phyloP scores from a whole-genome alignment of 2,329 filamentous ascomycete genomes.

The Aspergillus neoniger region DNA sequence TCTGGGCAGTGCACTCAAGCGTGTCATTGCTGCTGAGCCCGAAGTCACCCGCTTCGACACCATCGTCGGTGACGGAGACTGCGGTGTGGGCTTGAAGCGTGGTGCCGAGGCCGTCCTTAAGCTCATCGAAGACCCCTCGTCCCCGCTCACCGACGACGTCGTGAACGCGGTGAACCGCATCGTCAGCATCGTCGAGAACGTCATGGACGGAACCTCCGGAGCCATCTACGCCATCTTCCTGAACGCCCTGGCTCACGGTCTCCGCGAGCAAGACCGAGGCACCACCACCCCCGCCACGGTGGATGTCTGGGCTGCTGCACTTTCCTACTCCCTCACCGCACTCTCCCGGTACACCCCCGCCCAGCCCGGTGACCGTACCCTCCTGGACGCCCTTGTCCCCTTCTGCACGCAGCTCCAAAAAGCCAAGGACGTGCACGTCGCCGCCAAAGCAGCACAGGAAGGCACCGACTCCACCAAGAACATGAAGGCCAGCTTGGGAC shows the following conservation, averaged over 20 bases:
- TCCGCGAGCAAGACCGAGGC: slow-evolving; percentile 55
- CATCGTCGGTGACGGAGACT: slow-evolving; percentile 87
- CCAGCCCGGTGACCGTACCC: slow-evolving; percentile 81
- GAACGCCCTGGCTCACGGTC: slow-evolving; percentile 75
- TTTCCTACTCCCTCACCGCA: slow-evolving; percentile 69
- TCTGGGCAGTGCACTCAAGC: slow-evolving; percentile 57
- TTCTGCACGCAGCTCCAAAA: slow-evolving; percentile 73
- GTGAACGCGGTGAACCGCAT: slow-evolving; percentile 62
- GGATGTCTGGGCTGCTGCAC: slow-evolving; percentile 65
- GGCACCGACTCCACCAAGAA: slow-evolving; percentile 84
- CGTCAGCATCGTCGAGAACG: slow-evolving; percentile 65
- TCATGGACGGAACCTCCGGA: slow-evolving; percentile 75
- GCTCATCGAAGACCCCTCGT: slow-evolving; percentile 42
- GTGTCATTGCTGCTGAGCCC: slow-evolving; percentile 64
- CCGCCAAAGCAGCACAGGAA: slow-evolving; percentile 71
- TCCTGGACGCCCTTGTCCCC: slow-evolving; percentile 85
- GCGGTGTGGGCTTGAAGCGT: slow-evolving; percentile 80
- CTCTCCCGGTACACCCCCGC: slow-evolving; percentile 86
- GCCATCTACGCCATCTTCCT: slow-evolving; percentile 86
- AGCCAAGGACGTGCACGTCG: slow-evolving; percentile 68
- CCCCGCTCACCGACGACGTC: slow-evolving; percentile 56
- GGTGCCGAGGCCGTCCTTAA: slow-evolving; percentile 69
- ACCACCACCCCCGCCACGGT: slow-evolving; percentile 50
- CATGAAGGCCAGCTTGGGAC: slow-evolving; percentile 86
- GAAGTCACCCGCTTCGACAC: slow-evolving; percentile 71